Evolutionary conservation across 2,329 filamentous ascomycete genomes (phyloP), one percentile per base, ranked within the genome.

Genomic region (Zymoseptoria pseudotritici): DNA sequence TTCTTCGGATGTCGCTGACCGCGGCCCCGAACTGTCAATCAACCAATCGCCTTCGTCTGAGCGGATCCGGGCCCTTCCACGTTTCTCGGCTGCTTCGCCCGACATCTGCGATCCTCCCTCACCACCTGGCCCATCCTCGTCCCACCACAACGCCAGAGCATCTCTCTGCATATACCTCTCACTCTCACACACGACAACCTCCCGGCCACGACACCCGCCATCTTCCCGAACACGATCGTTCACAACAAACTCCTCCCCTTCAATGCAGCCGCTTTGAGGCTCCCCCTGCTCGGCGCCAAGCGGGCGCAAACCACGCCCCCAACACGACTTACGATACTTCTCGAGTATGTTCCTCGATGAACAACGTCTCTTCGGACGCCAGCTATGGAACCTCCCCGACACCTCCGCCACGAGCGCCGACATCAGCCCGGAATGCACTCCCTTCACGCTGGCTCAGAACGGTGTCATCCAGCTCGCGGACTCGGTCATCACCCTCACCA

Each of bases 391-490:
- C 60, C 59, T 70, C 49, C 69, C 69, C 8, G 62, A 63, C 42
- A 42, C 61, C 8, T 61, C 66, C 22, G 54, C 62, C 42, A 63
- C 69, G 22, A 61, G 58, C 26, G 36, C 60, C 46, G 56, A 61
- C 26, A 29, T 57, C 19, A 52, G 61, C 29, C 55, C 67, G 64
- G 80, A 82, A 66, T 88, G 86, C 69, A 84, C 83, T 20, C 83
- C 85, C 26, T 84, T 86, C 69, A 80, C 82, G 22, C 78, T 88
- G 19, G 84, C 84, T 49, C 82, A 81, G 63, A 77, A 80, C 67
- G 85, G 85, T 58, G 71, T 82, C 66, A 74, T 83, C 64, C 78
- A 81, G 60, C 71, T 88, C 59, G 75, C 76, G 58, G 76, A 79
- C 64, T 78, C 82, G 58, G 77, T 81, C 65, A 78, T 87, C 67